phyloP scores from a whole-genome alignment of 345 rosid species.

The Cardamine chenopodiifolia region DNA sequence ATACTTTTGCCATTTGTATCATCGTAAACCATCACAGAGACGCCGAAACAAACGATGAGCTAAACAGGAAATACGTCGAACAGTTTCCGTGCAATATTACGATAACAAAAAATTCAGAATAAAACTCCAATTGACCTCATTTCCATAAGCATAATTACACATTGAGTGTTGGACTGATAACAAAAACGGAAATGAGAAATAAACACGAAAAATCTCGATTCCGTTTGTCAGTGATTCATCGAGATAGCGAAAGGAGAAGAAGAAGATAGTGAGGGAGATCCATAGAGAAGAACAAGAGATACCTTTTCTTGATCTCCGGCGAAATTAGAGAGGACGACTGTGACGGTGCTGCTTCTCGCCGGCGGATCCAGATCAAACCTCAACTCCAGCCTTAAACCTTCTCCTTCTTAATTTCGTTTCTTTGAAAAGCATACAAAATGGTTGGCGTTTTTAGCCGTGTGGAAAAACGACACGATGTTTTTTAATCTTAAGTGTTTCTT shows the following conservation, averaged over 20 bases:
- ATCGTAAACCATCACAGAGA: not conserved
- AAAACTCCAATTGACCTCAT: not conserved
- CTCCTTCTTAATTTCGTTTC: not conserved
- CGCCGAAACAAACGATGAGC: not conserved
- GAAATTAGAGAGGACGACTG: not conserved
- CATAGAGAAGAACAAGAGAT: not conserved
- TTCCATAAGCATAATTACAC: not conserved
- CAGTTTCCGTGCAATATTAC: constrained; percentile 24
- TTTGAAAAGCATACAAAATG: not conserved
- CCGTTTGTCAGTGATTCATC: not conserved
- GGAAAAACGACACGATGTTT: constrained; percentile 22
- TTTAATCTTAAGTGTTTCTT: not conserved
- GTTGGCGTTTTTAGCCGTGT: constrained; percentile 20
- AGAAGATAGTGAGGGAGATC: constrained; percentile 2
- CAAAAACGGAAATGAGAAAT: not conserved
- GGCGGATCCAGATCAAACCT: constrained; percentile 27
- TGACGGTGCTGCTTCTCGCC: constrained; percentile 8
- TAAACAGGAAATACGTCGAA: constrained; percentile 34
- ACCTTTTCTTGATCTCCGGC: constrained; percentile 21
- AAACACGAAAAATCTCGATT: not conserved
- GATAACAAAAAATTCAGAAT: not conserved
- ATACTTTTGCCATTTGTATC: not conserved
- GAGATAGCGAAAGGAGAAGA: not conserved
- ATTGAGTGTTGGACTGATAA: not conserved
- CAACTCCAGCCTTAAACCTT: constrained; percentile 16